Conservation (phyloP, 2,329 filamentous ascomycete species). For the Fusarium annulatum region DNA sequence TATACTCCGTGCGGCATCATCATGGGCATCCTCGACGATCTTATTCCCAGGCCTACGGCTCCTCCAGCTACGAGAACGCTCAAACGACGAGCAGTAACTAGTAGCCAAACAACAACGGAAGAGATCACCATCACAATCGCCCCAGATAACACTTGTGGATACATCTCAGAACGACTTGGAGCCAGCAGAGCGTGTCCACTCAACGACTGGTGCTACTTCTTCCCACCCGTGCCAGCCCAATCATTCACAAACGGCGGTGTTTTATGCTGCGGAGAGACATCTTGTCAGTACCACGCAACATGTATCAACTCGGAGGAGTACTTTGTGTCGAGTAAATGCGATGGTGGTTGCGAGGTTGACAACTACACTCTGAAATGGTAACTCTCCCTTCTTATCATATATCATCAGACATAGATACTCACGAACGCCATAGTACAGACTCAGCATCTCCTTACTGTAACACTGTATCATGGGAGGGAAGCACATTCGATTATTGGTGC, state of each 20-base stretch:
- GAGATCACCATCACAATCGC: not conserved
- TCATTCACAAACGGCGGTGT: not conserved
- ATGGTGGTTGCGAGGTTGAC: constrained; percentile 22
- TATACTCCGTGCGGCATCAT: not conserved
- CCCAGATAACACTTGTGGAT: constrained; percentile 18
- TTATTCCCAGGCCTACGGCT: constrained; percentile 10
- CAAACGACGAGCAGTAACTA: not conserved
- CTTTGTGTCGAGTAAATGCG: constrained; percentile 20
- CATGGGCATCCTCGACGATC: constrained; percentile 6
- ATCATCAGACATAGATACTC: not conserved
- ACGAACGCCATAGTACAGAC: constrained; percentile 1
- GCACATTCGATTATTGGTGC: constrained; percentile 20
- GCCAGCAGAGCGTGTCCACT: constrained; percentile 11
- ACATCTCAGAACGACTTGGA: constrained; percentile 14
- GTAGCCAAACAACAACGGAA: not conserved
- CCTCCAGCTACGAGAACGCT: constrained; percentile 8
- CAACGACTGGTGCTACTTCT: constrained; percentile 3
- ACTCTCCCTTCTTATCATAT: not conserved
- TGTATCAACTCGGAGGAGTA: constrained; percentile 26
- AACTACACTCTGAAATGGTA: constrained; percentile 24
- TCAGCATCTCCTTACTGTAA: constrained; percentile 11
- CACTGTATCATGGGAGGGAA: constrained; percentile 11
- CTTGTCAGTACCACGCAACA: constrained; percentile 4
- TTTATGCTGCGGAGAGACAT: constrained; percentile 5
- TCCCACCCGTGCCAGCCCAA: not conserved